These are phyloP conservation scores for Geotrichum siamense DNA, from an alignment of 1,139 yeast genomes.

Conservation along the genomic window DNA sequence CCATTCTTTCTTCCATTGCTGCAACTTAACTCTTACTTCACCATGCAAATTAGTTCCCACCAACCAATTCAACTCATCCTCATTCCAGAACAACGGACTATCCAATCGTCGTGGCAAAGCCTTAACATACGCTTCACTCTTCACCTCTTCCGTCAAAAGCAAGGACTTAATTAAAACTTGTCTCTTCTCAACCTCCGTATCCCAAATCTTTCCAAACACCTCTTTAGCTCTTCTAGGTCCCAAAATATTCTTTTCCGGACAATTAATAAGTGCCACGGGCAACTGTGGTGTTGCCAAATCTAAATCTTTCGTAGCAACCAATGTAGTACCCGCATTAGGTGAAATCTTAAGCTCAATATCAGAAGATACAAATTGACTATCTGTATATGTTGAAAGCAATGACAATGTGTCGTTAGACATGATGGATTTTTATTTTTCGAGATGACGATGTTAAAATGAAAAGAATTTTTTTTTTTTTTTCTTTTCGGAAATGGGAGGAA, in stretches of 20 bases:
- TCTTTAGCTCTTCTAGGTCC: conserved; percentile 26
- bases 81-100: conserved; percentile 21
- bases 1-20: conserved; percentile 33
- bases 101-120: conserved; percentile 14
- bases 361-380: background rate
- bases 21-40: conserved; percentile 28
- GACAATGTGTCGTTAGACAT: too few species aligned
- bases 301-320: conserved; percentile 22
- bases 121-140: conserved; percentile 7
- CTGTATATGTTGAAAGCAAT: too few species aligned
- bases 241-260: conserved; percentile 25
- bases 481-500: too few species aligned
- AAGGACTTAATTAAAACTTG: conserved; percentile 25
- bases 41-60: conserved; percentile 54
- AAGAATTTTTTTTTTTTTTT: too few species aligned
- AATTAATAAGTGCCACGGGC: conserved; percentile 21
- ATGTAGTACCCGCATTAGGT: conserved; percentile 21
- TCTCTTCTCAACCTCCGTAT: background rate
- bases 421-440: too few species aligned
- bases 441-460: too few species aligned
- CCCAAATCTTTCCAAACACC: conserved; percentile 19
- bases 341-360: background rate
- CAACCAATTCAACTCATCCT: conserved; percentile 43
- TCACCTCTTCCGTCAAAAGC: conserved; percentile 12
- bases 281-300: conserved; percentile 18